Evolutionary conservation across 148 eudicot species (phyloP).

Genomic region (Pharnaceum exiguum): DNA sequence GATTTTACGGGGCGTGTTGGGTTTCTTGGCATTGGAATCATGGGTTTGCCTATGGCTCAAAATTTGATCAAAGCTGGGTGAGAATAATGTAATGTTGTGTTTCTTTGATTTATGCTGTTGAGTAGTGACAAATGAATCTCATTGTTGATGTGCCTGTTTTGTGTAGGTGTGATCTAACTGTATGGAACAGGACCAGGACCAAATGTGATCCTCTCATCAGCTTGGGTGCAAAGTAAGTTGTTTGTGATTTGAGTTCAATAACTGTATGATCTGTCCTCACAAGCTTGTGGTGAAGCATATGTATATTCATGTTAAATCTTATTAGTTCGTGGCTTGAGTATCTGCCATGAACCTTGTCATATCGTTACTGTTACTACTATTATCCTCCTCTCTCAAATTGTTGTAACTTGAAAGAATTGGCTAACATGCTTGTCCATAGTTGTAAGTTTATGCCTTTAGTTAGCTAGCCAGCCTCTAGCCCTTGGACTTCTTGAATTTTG

Average conservation of each 20-base stretch:
- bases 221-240: constrained; percentile 89
- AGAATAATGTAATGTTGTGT: constrained; percentile 1
- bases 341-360: neutral
- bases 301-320: neutral
- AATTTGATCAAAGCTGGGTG: constrained; percentile 92
- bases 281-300: neutral
- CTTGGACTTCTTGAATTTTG: too few relatives aligned
- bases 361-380: too few relatives aligned
- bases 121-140: neutral
- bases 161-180: constrained; percentile 75
- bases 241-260: neutral
- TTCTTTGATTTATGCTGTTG: neutral
- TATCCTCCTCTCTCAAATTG: neutral
- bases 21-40: constrained; percentile 91
- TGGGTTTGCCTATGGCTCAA: constrained; percentile 96
- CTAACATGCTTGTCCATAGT: neutral
- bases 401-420: neutral
- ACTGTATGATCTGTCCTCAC: neutral
- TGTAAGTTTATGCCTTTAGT: too few relatives aligned
- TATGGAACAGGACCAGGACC: constrained; percentile 96
- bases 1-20: constrained; percentile 61
- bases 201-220: constrained; percentile 91
- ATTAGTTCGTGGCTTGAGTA: neutral
- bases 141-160: constrained; percentile 3
- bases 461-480: too few relatives aligned